Conservation (phyloP, 2,329 filamentous ascomycete species). For the Venturia asperata region DNA sequence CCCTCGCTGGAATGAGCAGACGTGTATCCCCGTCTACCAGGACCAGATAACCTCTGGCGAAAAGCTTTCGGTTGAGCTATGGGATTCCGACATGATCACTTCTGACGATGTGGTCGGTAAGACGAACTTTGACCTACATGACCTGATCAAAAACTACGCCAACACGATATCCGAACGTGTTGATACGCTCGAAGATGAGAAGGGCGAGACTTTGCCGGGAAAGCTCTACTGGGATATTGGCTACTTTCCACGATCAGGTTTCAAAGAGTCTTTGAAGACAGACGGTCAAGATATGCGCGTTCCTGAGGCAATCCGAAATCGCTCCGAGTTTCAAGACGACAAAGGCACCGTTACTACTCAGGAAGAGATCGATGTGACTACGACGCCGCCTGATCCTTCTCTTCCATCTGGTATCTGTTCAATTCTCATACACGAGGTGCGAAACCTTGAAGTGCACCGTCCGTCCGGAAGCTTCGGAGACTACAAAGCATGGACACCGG, state of each 20-base stretch:
- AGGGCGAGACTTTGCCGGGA: slow-evolving; percentile 61
- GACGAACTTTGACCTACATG: slow-evolving; percentile 62
- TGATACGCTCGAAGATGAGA: slow-evolving; percentile 54
- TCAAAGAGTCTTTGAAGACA: slow-evolving; percentile 49
- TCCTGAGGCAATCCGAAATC: slow-evolving; percentile 53
- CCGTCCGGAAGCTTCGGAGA: slow-evolving; percentile 48
- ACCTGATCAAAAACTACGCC: slow-evolving; percentile 49
- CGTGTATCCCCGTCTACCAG: slow-evolving; percentile 59
- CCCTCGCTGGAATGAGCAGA: slow-evolving; percentile 64
- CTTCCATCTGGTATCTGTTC: slow-evolving; percentile 61
- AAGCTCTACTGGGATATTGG: slow-evolving; percentile 63
- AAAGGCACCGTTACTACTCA: slow-evolving; percentile 60
- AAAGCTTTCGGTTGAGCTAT: slow-evolving; percentile 61
- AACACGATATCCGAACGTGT: slow-evolving; percentile 54
- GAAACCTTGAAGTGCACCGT: slow-evolving; percentile 55
- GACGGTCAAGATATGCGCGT: slow-evolving; percentile 42
- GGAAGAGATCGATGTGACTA: slow-evolving; percentile 58
- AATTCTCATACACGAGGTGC: slow-evolving; percentile 66
- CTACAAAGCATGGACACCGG: slow-evolving; percentile 33
- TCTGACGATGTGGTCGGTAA: slow-evolving; percentile 69
- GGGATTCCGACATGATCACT: slow-evolving; percentile 66
- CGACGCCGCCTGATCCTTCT: slow-evolving; percentile 55
- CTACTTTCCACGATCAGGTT: slow-evolving; percentile 56
- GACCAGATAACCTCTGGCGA: slow-evolving; percentile 67
- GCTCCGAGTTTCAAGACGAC: slow-evolving; percentile 56